Conservation (phyloP, 1,284 basidiomycete species). For the Kwoniella shivajii region DNA sequence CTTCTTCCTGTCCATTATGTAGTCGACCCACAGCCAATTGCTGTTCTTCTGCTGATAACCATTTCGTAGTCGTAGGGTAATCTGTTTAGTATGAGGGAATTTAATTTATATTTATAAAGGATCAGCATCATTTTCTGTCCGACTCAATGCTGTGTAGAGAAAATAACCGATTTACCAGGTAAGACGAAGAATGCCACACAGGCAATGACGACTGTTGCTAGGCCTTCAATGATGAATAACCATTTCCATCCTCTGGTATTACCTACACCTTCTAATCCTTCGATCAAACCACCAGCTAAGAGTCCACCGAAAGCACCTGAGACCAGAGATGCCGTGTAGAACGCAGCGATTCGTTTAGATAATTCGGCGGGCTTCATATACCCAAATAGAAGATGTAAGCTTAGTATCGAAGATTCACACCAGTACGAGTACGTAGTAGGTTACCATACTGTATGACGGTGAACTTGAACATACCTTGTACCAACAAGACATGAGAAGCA, state of each 20-base stretch:
- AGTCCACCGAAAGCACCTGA: slow-evolving; percentile 26
- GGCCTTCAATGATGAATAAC: slow-evolving; percentile 28
- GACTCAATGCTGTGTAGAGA: too few relatives aligned
- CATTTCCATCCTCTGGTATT: slow-evolving; percentile 24
- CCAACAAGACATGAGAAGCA: slow-evolving; percentile 46
- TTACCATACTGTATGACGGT: not conserved
- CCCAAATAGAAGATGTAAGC: not conserved
- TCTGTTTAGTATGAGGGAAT: too few relatives aligned
- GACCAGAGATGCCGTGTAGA: slow-evolving; percentile 17
- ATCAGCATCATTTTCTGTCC: too few relatives aligned
- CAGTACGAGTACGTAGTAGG: not conserved
- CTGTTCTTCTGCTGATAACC: slow-evolving; percentile 29
- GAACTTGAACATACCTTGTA: slow-evolving; percentile 29
- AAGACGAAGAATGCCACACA: slow-evolving; percentile 21
- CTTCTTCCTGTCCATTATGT: slow-evolving; percentile 21
- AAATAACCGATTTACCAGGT: too few relatives aligned
- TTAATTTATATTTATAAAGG: too few relatives aligned
- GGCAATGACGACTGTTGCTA: slow-evolving; percentile 21
- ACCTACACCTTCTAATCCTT: slow-evolving; percentile 15
- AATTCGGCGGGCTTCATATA: not conserved
- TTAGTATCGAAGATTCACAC: not conserved
- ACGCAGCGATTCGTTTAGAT: not conserved
- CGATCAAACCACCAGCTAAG: slow-evolving; percentile 24
- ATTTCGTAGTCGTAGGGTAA: slow-evolving; percentile 33
- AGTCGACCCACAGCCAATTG: slow-evolving; percentile 33